Evolutionary conservation across 352 stramenopile genomes (phyloP), one percentile per base, ranked within the genome.

Genomic region (Phytopythium helicoides): DNA sequence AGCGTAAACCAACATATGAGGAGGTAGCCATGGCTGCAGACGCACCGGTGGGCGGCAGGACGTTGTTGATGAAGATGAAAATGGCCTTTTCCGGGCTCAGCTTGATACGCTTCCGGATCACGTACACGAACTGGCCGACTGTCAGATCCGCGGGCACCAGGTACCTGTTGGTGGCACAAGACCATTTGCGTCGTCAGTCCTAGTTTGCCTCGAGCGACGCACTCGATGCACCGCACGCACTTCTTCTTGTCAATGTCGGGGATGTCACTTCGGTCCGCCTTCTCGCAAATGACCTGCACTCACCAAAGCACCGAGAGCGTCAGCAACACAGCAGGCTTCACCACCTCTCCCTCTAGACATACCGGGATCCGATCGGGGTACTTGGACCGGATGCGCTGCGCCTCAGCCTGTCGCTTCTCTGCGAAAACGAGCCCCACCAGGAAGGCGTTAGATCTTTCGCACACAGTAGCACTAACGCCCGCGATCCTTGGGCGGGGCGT

Each of bases 211-310:
- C n/a, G n/a, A n/a, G n/a, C n/a, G n/a, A n/a, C n/a, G n/a, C n/a
- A n/a, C n/a, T n/a, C n/a, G n/a, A n/a, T n/a, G n/a, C n/a, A n/a
- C n/a, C n/a, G n/a, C 21, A 73, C 48, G 36, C 57, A 92, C 81
- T 99, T 99, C 76, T 99, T 99, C 87, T 99, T 99, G 77, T 99
- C 97, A 86, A 99, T 99, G 66, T 99, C 97, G 21, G 96, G 96
- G 66, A 99, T 99, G 61, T 99, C 97, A 39, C 92, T 98, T 55
- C 96, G 91, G 66, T 98, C 92, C 18, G 96, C 95, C 76, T 99
- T 96, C 66, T 96, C 88, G 70, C 84, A 95, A 66, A 96, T 96
- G 40, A 94, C 79, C 84, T 92, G 40, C 25, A 60, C 11, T 33
- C 38, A n/a, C 18, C 56, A 19, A 12, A 23, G 6, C 42, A 1